Base-by-base conservation (phyloP, 2,329 filamentous ascomycete genomes). In the Hypoxylon sp. region DNA sequence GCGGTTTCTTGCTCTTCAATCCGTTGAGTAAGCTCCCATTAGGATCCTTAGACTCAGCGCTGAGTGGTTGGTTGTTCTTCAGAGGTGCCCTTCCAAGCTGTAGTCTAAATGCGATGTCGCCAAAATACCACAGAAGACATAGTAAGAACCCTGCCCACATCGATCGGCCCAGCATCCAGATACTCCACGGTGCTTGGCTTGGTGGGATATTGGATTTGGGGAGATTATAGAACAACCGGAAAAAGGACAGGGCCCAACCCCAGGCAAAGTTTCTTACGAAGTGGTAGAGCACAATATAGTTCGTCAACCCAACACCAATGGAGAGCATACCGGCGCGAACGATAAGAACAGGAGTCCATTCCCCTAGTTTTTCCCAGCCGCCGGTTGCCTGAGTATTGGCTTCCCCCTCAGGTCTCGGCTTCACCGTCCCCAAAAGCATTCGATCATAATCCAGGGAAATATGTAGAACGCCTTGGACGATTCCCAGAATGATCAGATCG, bases 11-110 rank as follows among this genome's bases (percentile, higher is more conserved):
- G 71, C 91, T 91, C 78, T 91, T 94, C 50, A 98, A 80, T 0
- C 95, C 95, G 63, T 90, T 94, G 53, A 98, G 79, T 29, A 98
- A 84, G 77, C 93, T 97, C 37, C 94, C 94, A 75, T 97, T 98
- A 0, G 95, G 93, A 79, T 98, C 94, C 76, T 93, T 96, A 14
- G 94, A 93, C 72, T 95, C 92, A 17, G 88, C 87, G 0, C 94
- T 97, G 62, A 98, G 86, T 3, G 94, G 94, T 74, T 91, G 88
- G n/a, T 87, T 91, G 72, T 92, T 92, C 83, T 97, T 97, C 59
- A 97, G 78, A 0, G 95, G 95, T 74, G 92, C 89, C 78, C 92
- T 91, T 26, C 90, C 89, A 76, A 97, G 88, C 79, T 94, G 94
- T n/a, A 90, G 81, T 4, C 91, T 91, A 78, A 98, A 97, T 26